Base-by-base conservation (phyloP, 768 basidiomycete genomes). In the Lanmaoa rubissima region DNA sequence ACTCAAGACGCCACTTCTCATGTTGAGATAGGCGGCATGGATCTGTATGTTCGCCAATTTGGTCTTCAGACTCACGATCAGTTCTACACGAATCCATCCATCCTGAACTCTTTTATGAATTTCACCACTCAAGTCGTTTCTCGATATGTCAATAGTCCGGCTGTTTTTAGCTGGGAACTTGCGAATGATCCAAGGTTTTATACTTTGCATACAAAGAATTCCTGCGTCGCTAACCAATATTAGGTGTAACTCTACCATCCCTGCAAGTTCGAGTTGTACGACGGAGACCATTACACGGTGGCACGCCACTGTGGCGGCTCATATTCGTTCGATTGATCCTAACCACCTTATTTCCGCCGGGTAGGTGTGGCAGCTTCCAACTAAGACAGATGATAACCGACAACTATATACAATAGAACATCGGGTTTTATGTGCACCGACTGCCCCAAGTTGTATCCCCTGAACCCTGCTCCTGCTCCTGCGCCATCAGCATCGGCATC, bases 291-390 rank as follows among this genome's bases (percentile, higher is more conserved):
- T 88, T 40, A 88, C 87, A 3, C 40, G 48, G 12, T 88, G 86
- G 85, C 83, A 84, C 59, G 67, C 74, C 1, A 72, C 57, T 0
- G 61, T 85, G 34, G 77, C 84, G 0, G 24, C 70, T 24, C 76
- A 78, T 56, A 74, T 87, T 49, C 71, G 68, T 38, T 56, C 62
- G 0, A 61, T 80, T 21, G 87, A 88, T 65, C 78, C 79, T 9
- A 86, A 88, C 61, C 87, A 89, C 68, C 72, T 88, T 36, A 75
- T 87, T 43, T 76, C 83, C 17, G 75, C 85, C 26, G 87, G 87
- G 83, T 87, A 66, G 59, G 79, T 62, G 41, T 40, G 46, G 14
- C 36, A 45, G 4, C 21, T 53, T 28, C 24, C 41, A 21, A 19
- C 14, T 47, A 9, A 38, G 35, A 46, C 42, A 39, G 47, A 35